Evolutionary conservation across 345 rosid species (phyloP), one percentile per base, ranked within the genome.

Genomic region (Carallia pectinifolia): DNA sequence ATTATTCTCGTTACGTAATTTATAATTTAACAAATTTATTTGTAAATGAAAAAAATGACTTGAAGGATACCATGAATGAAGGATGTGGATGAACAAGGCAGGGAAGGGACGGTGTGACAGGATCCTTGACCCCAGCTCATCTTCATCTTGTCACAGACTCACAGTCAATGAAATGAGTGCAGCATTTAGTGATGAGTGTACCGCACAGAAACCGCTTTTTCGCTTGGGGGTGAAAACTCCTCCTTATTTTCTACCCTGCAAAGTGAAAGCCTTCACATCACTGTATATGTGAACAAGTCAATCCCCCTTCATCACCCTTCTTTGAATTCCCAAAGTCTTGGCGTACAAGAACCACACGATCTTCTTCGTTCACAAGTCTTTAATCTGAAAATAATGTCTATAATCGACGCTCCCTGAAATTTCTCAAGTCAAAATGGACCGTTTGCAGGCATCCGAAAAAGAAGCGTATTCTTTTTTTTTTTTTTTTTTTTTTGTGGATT

Each of bases 211-310:
- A 12, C 17, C 12, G 50, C 50, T 44, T 44, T 44, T 44, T 44
- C 12, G 50, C 7, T 30, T 58, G 58, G 62, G 62, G 66, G 64
- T 27, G 62, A 50, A 69, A 37, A 30, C 56, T 53, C 69, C 4
- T 34, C 63, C 4, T 31, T 53, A 55, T 44, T 53, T 59, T 71
- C 61, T 65, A 58, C 58, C 77, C 2, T 9, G 13, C 10, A 67
- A 56, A 66, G 83, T 79, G 64, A 80, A 83, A 83, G 74, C 52
- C 74, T 72, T 69, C 81, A 64, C 76, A 65, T 84, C 81, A 75
- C 16, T 33, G 4, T 33, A 33, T 33, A 33, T 33, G 10, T 13
- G 65, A 65, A 55, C 60, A 59, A 47, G 68, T 59, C 70, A 60
- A 64, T 40, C 62, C 62, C 48, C 62, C 29, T 65, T 4, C 17